Evolutionary conservation across 108 stramenopile genomes (phyloP), one percentile per base, ranked within the genome.

Genomic region (Craspedostauros australis): DNA sequence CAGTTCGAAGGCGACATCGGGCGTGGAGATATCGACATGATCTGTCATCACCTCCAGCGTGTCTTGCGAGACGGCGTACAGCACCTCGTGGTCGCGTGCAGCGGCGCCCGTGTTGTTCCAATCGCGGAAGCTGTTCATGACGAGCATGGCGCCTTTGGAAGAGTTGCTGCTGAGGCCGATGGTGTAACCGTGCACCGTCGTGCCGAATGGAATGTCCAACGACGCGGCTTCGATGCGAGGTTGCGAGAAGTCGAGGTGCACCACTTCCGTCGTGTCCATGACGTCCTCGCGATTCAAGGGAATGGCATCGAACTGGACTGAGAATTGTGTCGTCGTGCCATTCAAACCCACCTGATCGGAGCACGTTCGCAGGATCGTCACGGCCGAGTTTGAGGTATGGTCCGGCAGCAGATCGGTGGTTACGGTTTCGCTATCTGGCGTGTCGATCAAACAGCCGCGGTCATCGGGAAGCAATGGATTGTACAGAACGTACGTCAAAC

Each of bases 381-480:
- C 60, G 3, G 42, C 58, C 14, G 57, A 53, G 25, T 60, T 67
- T 29, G 66, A 54, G 24, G 50, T 14, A 50, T 67, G 57, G 46
- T 67, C 66, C 2, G 45, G 15, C 9, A 43, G 48, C 6, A 67
- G 54, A 4, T 58, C 66, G 4, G 57, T 52, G 42, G 58, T 60
- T 3, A 11, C 38, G 1, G 16, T 26, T 6, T 43, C 21, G 26
- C 46, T 37, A 8, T 8, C 28, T 6, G 2, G 29, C 12, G 2
- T 5, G 14, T 57, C 27, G n/a, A 49, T 23, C 16, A 45, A 25
- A 23, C 20, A 19, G n/a, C 46, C 26, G 8, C 50, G 44, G 7
- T n/a, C n/a, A n/a, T n/a, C n/a, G n/a, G n/a, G n/a, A n/a, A n/a
- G n/a, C n/a, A n/a, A n/a, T n/a, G n/a, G n/a, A n/a, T n/a, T n/a